These are phyloP conservation scores for Coemansia umbellata DNA, from an alignment of 192 early-diverging fungal genomes.

Conservation along the genomic window DNA sequence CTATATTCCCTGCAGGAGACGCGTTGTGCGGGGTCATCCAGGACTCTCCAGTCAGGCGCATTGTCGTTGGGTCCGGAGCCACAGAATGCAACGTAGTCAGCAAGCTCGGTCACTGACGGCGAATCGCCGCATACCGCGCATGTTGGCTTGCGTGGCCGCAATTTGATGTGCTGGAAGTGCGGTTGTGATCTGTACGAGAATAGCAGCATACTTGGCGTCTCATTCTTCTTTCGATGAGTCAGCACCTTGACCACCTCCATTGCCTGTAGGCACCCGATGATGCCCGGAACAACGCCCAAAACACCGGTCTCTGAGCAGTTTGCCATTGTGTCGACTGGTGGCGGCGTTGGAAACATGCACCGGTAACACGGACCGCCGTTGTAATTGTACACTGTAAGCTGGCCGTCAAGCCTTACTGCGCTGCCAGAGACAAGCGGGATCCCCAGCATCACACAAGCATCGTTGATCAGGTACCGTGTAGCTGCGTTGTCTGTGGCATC, in stretches of 20 bases:
- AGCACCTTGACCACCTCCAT: constrained; percentile 88
- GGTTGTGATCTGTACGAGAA: constrained; percentile 71
- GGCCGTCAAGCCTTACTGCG: constrained; percentile 88
- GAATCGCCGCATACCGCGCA: constrained; percentile 87
- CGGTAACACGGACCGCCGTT: constrained; percentile 91
- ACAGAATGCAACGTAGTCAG: constrained; percentile 94
- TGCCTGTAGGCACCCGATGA: constrained; percentile 90
- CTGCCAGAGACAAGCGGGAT: constrained; percentile 88
- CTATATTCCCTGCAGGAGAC: constrained; percentile 55
- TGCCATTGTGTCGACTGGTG: constrained; percentile 80
- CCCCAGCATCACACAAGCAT: constrained; percentile 77
- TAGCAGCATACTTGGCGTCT: constrained; percentile 67
- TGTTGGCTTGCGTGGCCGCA: constrained; percentile 62
- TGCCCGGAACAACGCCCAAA: constrained; percentile 89
- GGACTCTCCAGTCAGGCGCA: constrained; percentile 39
- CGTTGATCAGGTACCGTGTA: constrained; percentile 92
- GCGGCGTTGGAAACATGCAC: constrained; percentile 91
- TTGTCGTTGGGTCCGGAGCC: constrained; percentile 75
- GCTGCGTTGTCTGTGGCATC: constrained; percentile 95
- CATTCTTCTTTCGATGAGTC: constrained; percentile 56
- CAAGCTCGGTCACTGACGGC: constrained; percentile 73
- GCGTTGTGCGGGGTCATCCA: constrained; percentile 44
- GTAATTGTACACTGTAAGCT: constrained; percentile 94
- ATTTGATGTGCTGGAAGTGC: constrained; percentile 74
- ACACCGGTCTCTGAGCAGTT: constrained; percentile 93